Evolutionary conservation across 2,329 filamentous ascomycete species (phyloP).

Genomic region (Coleophoma eucalyptorum): DNA sequence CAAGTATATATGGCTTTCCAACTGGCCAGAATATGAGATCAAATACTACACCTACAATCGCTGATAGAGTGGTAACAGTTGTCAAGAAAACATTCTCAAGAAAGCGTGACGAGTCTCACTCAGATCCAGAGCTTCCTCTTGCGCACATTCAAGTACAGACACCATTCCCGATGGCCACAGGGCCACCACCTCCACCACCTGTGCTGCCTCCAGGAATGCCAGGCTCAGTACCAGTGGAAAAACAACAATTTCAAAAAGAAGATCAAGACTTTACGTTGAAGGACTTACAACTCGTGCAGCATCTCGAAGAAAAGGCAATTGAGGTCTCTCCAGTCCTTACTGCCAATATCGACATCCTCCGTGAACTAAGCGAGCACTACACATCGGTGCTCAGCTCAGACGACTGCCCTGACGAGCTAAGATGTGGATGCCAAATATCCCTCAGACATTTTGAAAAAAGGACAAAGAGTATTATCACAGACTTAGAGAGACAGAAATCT

Average conservation of each 20-base stretch:
- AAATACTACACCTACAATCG: background rate
- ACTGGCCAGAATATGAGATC: background rate
- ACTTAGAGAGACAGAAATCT: slow-evolving; percentile 20
- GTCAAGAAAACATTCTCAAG: background rate
- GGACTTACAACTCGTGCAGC: slow-evolving; percentile 29
- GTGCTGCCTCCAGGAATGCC: background rate
- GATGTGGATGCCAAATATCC: slow-evolving; percentile 1
- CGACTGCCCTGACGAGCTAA: slow-evolving; percentile 7
- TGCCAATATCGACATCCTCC: slow-evolving; percentile 28
- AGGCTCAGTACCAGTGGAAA: background rate
- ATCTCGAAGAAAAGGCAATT: slow-evolving; percentile 32
- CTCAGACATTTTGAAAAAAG: slow-evolving; percentile 16
- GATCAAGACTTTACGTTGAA: too few relatives aligned
- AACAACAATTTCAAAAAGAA: too few relatives aligned
- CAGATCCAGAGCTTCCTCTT: background rate
- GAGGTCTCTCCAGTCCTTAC: slow-evolving; percentile 28
- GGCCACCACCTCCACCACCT: background rate
- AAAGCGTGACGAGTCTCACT: background rate
- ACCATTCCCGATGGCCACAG: background rate
- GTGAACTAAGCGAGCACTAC: slow-evolving; percentile 18
- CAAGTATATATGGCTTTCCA: background rate
- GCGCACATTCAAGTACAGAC: background rate
- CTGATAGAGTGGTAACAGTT: background rate
- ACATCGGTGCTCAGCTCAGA: background rate
- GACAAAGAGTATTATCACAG: slow-evolving; percentile 14